Evolutionary conservation across 2,329 filamentous ascomycete species (phyloP), one percentile per base, ranked within the genome.

Genomic region (Zymoseptoria tritici): DNA sequence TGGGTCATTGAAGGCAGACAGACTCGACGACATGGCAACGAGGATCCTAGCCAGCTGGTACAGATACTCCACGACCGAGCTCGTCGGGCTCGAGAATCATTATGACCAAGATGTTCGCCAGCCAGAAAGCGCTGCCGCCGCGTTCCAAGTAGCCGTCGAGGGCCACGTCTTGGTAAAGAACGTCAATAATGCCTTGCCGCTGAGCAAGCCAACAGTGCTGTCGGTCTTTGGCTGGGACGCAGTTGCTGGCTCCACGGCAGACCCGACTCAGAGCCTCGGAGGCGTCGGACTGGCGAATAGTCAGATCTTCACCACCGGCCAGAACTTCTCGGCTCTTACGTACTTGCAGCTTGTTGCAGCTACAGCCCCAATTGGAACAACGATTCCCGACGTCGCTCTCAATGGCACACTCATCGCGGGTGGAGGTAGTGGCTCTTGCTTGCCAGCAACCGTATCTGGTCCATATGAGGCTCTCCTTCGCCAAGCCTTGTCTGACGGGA

Each of bases 81-180:
- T 22, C 7, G 16, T 4, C n/a, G 56, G 59, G 19, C 62, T 59
- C 61, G 82, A 53, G 8, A 53, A 53, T n/a, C 52, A 53, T 81
- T n/a, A 79, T 85, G 74, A 76, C 81, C 2, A 56, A 52, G 20
- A 20, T 22, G 52, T 56, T 36, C 51, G 55, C 65, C 71, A 83
- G 5, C 68, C 76, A 16, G 72, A 76, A 7, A 76, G 78, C n/a
- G 56, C 55, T 13, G 55, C 59, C 9, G 55, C 46, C 51, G 52
- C 57, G 20, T 57, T 58, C 3, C 55, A 58, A 24, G 24, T 46
- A 13, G 59, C 59, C 21, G 64, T 31, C 26, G 82, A 84, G 62
- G 81, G 78, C 4, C 80, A 84, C 59, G 83, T 82, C 0, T 66
- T 85, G 46, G 71, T 85, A 26, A 92, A 92, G 73, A 84, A 88